Evolutionary conservation across 441 rosid species (phyloP).

Genomic region (California macrophylla): DNA sequence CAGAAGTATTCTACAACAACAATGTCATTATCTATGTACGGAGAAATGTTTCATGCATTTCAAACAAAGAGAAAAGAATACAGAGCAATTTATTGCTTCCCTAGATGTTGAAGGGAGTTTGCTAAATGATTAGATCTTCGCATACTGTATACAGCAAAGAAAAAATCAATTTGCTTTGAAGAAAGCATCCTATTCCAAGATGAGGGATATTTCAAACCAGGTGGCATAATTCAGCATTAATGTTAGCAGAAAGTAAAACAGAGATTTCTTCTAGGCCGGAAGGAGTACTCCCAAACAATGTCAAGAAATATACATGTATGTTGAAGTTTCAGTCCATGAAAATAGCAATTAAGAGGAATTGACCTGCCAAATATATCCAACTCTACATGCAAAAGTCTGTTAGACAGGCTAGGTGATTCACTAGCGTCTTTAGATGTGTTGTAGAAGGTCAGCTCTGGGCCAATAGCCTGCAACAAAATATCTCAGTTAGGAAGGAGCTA

Average conservation of each 20-base stretch:
- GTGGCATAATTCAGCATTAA: neutral
- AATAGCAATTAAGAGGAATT: constrained; percentile 11
- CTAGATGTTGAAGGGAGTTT: neutral
- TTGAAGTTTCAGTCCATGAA: neutral
- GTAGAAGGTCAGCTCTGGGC: constrained; percentile 93
- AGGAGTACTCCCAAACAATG: neutral
- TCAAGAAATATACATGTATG: neutral
- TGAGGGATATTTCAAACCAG: neutral
- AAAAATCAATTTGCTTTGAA: neutral
- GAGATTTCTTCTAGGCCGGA: neutral
- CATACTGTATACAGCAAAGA: neutral
- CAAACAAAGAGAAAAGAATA: neutral
- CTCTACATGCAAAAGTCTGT: constrained; percentile 85
- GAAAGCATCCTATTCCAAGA: neutral
- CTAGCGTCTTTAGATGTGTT: constrained; percentile 65
- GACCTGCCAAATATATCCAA: constrained; percentile 83
- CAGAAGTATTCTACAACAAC: neutral
- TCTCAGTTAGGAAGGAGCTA: constrained; percentile 16
- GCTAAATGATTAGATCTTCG: neutral
- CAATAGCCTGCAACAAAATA: constrained; percentile 62
- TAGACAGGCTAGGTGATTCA: constrained; percentile 57
- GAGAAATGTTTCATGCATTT: neutral
- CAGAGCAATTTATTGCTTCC: neutral
- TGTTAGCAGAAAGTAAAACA: neutral
- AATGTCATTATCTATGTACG: neutral